Evolutionary conservation across 2,329 filamentous ascomycete species (phyloP).

Genomic region (Fusarium citri): DNA sequence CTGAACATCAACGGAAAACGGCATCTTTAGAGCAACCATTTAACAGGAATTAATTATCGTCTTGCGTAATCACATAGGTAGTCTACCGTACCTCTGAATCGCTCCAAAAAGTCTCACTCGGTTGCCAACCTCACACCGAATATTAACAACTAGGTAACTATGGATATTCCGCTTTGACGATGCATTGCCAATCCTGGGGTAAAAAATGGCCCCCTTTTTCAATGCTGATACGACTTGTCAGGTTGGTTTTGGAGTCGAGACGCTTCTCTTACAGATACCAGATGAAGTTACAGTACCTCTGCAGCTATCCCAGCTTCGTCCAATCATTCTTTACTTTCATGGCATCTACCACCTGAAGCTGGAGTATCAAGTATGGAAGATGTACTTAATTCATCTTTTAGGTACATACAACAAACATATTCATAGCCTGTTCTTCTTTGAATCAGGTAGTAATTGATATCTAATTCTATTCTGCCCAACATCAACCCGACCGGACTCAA

Average conservation of each 20-base stretch:
- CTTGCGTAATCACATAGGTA: slow-evolving; percentile 6
- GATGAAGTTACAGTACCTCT: neutral
- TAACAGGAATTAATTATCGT: neutral
- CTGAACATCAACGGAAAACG: slow-evolving; percentile 26
- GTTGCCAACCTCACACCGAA: slow-evolving; percentile 22
- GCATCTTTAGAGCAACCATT: slow-evolving; percentile 20
- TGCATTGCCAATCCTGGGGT: slow-evolving; percentile 41
- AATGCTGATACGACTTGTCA: slow-evolving; percentile 39
- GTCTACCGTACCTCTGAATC: neutral
- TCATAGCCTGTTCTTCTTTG: neutral
- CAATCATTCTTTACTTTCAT: slow-evolving; percentile 2
- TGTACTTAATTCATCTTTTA: neutral
- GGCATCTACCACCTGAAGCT: neutral
- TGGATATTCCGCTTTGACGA: neutral
- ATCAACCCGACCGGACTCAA: slow-evolving; percentile 32
- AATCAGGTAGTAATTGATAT: neutral
- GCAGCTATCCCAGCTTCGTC: neutral
- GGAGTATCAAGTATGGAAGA: neutral
- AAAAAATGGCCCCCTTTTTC: slow-evolving; percentile 21
- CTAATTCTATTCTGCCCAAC: slow-evolving; percentile 19
- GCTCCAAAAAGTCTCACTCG: slow-evolving; percentile 1
- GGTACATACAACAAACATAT: neutral
- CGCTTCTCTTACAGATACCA: slow-evolving; percentile 30
- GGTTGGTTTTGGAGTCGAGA: slow-evolving; percentile 34
- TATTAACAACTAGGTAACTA: slow-evolving; percentile 16